Percentiles rank a stretch among this genome's conserved stretches.
phyloP scores from a whole-genome alignment of 495 filamentous ascomycete genomes.

The Ramalina peruviana region DNA sequence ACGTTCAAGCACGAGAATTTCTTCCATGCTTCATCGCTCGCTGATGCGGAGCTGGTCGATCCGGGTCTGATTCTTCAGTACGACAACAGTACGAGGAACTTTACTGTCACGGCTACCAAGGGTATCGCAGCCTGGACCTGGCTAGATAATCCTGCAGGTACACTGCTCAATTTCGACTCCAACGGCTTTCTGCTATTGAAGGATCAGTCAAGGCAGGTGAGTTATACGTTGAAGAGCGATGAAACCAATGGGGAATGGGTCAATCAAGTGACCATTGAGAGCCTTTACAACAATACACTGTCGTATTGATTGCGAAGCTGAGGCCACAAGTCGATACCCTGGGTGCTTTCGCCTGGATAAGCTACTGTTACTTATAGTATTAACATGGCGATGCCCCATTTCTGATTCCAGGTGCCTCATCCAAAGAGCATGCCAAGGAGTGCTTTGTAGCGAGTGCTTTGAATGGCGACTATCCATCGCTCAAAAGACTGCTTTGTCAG shows the following conservation, averaged over 20 bases:
- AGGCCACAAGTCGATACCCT: no score
- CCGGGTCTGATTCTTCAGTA: slow-evolving; percentile 37
- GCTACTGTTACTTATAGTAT: no score
- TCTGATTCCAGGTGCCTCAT: no score
- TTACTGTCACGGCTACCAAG: slow-evolving; percentile 42
- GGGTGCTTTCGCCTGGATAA: no score
- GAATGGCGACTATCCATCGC: no score
- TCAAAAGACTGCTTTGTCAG: no score
- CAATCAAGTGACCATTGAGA: slow-evolving; percentile 39
- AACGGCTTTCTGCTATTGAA: slow-evolving; percentile 46
- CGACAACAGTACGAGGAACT: slow-evolving; percentile 23
- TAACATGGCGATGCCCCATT: no score
- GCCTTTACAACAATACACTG: slow-evolving; percentile 51
- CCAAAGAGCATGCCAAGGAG: no score
- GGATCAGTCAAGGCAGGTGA: slow-evolving; percentile 36
- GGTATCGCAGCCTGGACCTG: slow-evolving; percentile 54
- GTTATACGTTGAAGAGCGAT: slow-evolving; percentile 36
- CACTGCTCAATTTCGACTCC: slow-evolving; percentile 44
- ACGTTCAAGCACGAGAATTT: slow-evolving; percentile 43
- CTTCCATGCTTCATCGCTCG: slow-evolving; percentile 39
- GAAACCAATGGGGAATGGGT: slow-evolving; percentile 35
- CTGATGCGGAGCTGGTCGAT: slow-evolving; percentile 39
- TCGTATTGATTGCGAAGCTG: background rate
- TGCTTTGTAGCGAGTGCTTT: no score
- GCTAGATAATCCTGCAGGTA: slow-evolving; percentile 45